Base-by-base conservation (phyloP, 352 stramenopile species). In the Saprolegnia parasitica region DNA sequence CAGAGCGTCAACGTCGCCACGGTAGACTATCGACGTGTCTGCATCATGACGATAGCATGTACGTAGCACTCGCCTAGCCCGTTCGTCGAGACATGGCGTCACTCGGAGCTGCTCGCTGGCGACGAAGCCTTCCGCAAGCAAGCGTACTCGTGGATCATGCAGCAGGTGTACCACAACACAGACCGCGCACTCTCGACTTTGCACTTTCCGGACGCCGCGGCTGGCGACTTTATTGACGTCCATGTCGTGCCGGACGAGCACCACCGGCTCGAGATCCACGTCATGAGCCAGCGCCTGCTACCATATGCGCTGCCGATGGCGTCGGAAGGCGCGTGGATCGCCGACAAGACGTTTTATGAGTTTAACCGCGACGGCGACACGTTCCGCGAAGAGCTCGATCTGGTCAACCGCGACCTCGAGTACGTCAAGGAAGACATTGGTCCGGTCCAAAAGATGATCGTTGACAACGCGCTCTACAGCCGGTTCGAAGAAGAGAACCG, bases 101-200 rank as follows among this genome's bases (percentile, higher is more conserved):
- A 68, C 37, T 58, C 24, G 16, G 13, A 68, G 13, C 24, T 68
- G 5, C 45, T 68, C 35, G 21, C 49, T 3, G 62, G 62, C 16
- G 21, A 56, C 29, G 62, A 68, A 11, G 29, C 20, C 24, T 35
- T 21, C n/a, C 62, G 62, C 5, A 52, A 32, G 21, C n/a, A 39
- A 61, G 62, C 62, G n/a, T 47, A 68, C 21, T 29, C 40, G 18
- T 68, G 62, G 62, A 68, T 68, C n/a, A 47, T 68, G 26, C 62
- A 68, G 24, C 62, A 68, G 23, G 15, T 18, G 15, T 68, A 60
- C 50, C 50, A 68, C 50, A 68, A 68, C 35, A 68, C 62, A 18
- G 32, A 58, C 13, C 62, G 62, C 10, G 62, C 62, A 4, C 15
- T 68, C 15, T 50, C 62, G 10, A 50, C 40, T 11, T n/a, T 68